Evolutionary conservation across 306 rosid genomes (phyloP), one percentile per base, ranked within the genome.

Genomic region (Lathyrus aphaca): DNA sequence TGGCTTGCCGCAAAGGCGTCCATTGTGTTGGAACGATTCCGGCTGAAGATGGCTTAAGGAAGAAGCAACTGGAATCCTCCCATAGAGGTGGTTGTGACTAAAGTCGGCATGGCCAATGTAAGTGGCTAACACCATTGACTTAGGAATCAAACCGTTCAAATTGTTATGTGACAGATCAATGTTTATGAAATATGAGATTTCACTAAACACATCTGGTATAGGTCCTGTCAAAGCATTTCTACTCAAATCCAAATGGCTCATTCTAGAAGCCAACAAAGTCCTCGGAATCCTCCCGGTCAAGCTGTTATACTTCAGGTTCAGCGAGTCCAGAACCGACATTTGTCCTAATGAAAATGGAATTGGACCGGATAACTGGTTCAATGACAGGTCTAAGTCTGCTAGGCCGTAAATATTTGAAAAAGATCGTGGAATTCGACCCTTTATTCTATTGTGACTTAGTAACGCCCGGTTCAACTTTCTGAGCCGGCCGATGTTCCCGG

Each of bases 51-150:
- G 88, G 43, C 86, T 76, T 30, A 87, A 84, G 8, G 96, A 86
- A 0, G 84, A 29, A 6, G 88, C 92, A 1, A 10, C 66, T 6
- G 95, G 96, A 45, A 89, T 80, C 18, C 30, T 66, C 0, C 96
- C 96, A 64, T 85, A 86, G 0, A 90, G 81, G 42, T 55, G 86
- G 82, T 92, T 92, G 45, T 92, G 87, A 73, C 90, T 92, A 67
- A 92, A 79, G 43, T 93, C 98, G 82, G 83, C 21, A 49, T 85
- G 83, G 0, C 96, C 98, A 40, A 93, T 70, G 27, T 79, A 93
- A 5, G 72, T 59, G 2, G 87, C 96, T 10, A 29, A 48, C 16
- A 43, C 30, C 40, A 88, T 68, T 0, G 96, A 82, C 63, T 75
- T 79, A 3, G 98, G 84, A 49, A 92, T 77, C 2, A 61, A 4